A percentile compares a stretch with the other conserved stretches of the same genome.
Evolutionary conservation across 805 yeast species (phyloP).

Genomic region (Candida multigemmis): DNA sequence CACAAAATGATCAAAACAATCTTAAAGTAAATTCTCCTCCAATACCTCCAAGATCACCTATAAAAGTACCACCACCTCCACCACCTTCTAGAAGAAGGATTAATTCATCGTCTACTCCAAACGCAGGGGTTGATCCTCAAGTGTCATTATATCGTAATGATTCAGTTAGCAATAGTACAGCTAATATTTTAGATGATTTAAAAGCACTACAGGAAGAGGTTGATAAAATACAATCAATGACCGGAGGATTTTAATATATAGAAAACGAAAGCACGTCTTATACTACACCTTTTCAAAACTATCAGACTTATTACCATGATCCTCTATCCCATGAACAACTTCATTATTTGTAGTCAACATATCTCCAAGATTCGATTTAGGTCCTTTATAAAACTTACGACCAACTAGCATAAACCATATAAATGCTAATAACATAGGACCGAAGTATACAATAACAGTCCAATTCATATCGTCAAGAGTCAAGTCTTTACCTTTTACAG

Average conservation of each 20-base stretch:
- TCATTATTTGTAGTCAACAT: no score
- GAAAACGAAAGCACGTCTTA: no score
- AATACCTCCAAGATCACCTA: constrained; percentile 17
- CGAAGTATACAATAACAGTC: constrained; percentile 55
- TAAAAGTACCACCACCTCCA: constrained; percentile 24
- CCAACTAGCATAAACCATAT: constrained; percentile 46
- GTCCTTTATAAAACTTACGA: constrained; percentile 53
- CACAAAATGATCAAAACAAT: no score
- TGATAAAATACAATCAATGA: constrained; percentile 41
- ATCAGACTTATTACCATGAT: no score
- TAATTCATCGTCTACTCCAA: constrained; percentile 7
- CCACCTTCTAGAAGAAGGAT: constrained; percentile 29
- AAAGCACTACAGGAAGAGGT: constrained; percentile 65
- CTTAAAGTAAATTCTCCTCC: constrained; percentile 8
- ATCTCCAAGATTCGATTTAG: constrained; percentile 46
- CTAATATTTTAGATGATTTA: constrained; percentile 54
- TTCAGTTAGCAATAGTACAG: constrained; percentile 21
- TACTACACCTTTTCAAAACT: no score
- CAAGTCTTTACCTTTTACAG: constrained; percentile 22
- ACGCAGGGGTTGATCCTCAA: constrained; percentile 5
- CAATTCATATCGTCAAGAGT: constrained; percentile 46
- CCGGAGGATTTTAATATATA: constrained; percentile 29
- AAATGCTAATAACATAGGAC: constrained; percentile 44
- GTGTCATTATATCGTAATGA: neutral
- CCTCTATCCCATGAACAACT: no score